Conservation (phyloP, 2,329 filamentous ascomycete species). For the Colletotrichum phormii region DNA sequence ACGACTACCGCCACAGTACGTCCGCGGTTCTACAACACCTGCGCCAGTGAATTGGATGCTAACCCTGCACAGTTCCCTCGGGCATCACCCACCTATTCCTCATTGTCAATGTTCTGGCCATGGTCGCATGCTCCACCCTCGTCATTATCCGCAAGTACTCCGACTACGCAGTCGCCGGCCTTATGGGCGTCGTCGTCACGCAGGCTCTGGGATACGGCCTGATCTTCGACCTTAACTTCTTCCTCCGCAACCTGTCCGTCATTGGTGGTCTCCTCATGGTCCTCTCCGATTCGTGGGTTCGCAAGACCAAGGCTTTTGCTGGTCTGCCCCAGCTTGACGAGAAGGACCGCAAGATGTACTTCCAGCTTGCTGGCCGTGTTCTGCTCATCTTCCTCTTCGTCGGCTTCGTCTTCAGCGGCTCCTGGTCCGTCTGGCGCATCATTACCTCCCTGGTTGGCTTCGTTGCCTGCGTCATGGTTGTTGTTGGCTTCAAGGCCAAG, state of each 20-base stretch:
- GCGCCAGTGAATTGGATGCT: slow-evolving; percentile 11
- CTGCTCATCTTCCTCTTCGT: slow-evolving; percentile 97
- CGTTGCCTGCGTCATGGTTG: slow-evolving; percentile 96
- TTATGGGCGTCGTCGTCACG: slow-evolving; percentile 90
- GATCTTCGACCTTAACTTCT: slow-evolving; percentile 99
- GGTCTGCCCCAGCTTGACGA: slow-evolving; percentile 94
- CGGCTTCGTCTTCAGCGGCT: slow-evolving; percentile 94
- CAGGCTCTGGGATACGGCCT: slow-evolving; percentile 97
- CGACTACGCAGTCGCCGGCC: slow-evolving; percentile 90
- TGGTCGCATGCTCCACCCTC: slow-evolving; percentile 83
- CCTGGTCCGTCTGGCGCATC: slow-evolving; percentile 91
- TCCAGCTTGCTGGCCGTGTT: slow-evolving; percentile 95
- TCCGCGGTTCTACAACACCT: slow-evolving; percentile 30
- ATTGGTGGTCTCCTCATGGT: slow-evolving; percentile 99
- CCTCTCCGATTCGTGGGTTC: slow-evolving; percentile 96
- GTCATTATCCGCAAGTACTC: slow-evolving; percentile 94
- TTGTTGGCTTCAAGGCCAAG: slow-evolving; percentile 99
- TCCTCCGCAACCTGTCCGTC: slow-evolving; percentile 97
- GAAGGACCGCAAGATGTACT: slow-evolving; percentile 99
- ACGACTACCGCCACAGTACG: slow-evolving; percentile 94
- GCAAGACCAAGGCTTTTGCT: slow-evolving; percentile 96
- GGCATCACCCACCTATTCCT: slow-evolving; percentile 95
- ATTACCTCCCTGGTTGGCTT: slow-evolving; percentile 86
- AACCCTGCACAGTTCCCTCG: slow-evolving; percentile 73
- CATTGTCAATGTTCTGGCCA: slow-evolving; percentile 87